Evolutionary conservation across 305 asterid genomes (phyloP).

Genomic region (Caryopteris hybrid): DNA sequence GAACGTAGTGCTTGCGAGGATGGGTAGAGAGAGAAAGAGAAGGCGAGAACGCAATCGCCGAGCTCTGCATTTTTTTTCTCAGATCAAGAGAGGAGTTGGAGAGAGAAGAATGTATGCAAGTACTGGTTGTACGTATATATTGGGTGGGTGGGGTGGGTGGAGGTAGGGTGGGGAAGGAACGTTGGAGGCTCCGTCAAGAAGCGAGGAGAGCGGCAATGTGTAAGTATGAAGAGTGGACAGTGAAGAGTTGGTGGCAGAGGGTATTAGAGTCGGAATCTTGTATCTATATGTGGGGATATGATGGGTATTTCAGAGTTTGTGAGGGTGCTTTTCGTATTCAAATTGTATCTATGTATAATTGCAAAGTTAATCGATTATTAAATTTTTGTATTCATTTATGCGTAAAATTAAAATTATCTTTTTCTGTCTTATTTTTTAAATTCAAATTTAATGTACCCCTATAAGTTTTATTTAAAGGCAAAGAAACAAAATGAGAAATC

Average conservation of each 20-base stretch:
- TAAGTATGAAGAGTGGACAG: constrained; percentile 4
- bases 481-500: too few species aligned
- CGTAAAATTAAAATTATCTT: too few species aligned
- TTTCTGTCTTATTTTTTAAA: too few species aligned
- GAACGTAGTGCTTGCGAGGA: constrained; percentile 33
- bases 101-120: background rate
- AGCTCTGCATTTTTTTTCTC: constrained; percentile 65
- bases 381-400: too few species aligned
- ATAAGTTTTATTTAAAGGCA: too few species aligned
- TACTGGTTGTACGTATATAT: background rate
- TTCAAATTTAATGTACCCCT: too few species aligned
- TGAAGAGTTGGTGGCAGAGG: constrained; percentile 25
- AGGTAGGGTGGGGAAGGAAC: constrained; percentile 8
- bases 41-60: constrained; percentile 72
- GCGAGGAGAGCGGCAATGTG: constrained; percentile 22
- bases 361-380: too few species aligned
- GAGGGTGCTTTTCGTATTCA: background rate
- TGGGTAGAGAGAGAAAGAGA: constrained; percentile 46
- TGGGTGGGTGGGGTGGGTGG: background rate
- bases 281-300: constrained; percentile 20
- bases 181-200: constrained; percentile 39
- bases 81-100: constrained; percentile 20
- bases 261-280: background rate
- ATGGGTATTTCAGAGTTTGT: constrained; percentile 10
- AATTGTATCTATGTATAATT: too few species aligned